Base-by-base conservation (phyloP, 495 filamentous ascomycete species). In the Penicillium pancosmium region DNA sequence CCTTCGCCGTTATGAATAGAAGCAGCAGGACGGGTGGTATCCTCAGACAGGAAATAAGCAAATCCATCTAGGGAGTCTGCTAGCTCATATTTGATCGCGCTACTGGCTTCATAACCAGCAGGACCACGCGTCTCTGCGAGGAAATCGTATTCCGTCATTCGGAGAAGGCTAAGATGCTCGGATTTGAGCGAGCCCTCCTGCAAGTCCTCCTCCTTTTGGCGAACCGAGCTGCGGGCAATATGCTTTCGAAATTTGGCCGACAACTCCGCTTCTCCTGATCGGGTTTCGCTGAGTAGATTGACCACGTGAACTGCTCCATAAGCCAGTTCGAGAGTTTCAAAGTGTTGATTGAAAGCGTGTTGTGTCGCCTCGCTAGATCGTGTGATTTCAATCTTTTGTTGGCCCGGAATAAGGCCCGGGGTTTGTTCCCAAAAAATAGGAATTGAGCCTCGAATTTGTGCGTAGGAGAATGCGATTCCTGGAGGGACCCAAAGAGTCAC, bases 391-490 rank as follows among this genome's bases (percentile, higher is more conserved):
- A 98, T 96, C 66, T 97, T 98, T 66, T 98, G 95, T 68, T 98
- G 93, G 11, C 89, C 89, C 3, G 94, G 95, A 43, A 98, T 76
- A 25, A 98, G 82, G 12, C 91, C 92, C 4, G 92, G 82, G 46
- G 87, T 82, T 70, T 98, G 95, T 71, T 98, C 94, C 94, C 94
- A 98, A 70, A 98, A 98, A 6, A 98, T 81, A 1, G 94, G 94
- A 18, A 98, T 90, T 5, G 91, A 96, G 44, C 94, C 94, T 57
- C 94, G 82, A 36, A 94, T 83, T 71, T 98, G 94, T 18, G 86
- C 91, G 70, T 98, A 98, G 9, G 95, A 98, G 68, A 98, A 98
- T 36, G 89, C 86, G 27, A 95, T 76, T 7, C 80, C 82, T 33
- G 87, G 82, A 0, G 86, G 88, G 55, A 86, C 87, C 88, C 90